phyloP scores from a whole-genome alignment of 164 flowering plant species.

The Magnolia sinica region DNA sequence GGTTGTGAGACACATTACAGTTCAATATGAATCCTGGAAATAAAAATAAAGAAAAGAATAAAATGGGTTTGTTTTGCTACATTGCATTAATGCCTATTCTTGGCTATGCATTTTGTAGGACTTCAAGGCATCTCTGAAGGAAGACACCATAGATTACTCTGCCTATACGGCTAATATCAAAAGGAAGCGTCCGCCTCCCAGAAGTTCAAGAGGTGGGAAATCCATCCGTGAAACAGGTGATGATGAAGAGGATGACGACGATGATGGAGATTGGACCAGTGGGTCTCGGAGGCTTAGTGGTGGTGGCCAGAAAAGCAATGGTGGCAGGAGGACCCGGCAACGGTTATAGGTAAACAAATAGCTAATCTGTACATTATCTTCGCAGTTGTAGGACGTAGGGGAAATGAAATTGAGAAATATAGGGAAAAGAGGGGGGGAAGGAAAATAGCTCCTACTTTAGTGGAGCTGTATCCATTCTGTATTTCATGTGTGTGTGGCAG shows the following conservation, averaged over 20 bases:
- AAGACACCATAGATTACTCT: constrained; percentile 84
- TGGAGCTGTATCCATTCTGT: constrained; percentile 3
- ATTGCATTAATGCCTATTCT: neutral
- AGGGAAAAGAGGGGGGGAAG: neutral
- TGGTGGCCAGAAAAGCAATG: constrained; percentile 40
- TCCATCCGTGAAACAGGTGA: constrained; percentile 28
- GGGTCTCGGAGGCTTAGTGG: constrained; percentile 34
- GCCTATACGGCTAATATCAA: constrained; percentile 67
- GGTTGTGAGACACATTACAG: too few relatives aligned
- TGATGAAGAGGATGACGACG: constrained; percentile 50
- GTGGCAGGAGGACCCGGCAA: constrained; percentile 39
- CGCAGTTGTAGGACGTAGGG: constrained; percentile 2
- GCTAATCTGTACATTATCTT: constrained; percentile 15
- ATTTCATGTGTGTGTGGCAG: neutral
- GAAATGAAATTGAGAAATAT: constrained; percentile 1
- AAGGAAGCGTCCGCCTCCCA: constrained; percentile 68
- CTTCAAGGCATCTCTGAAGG: constrained; percentile 74
- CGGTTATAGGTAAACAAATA: constrained; percentile 21
- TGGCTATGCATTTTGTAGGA: constrained; percentile 43
- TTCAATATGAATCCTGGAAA: too few relatives aligned
- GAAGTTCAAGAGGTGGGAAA: constrained; percentile 42
- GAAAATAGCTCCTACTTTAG: constrained; percentile 4
- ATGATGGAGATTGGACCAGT: constrained; percentile 35
- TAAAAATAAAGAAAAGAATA: too few relatives aligned
- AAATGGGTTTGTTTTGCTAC: too few relatives aligned